phyloP scores from a whole-genome alignment of 1,139 yeast genomes.

The Lodderomyces orthopsilosis region DNA sequence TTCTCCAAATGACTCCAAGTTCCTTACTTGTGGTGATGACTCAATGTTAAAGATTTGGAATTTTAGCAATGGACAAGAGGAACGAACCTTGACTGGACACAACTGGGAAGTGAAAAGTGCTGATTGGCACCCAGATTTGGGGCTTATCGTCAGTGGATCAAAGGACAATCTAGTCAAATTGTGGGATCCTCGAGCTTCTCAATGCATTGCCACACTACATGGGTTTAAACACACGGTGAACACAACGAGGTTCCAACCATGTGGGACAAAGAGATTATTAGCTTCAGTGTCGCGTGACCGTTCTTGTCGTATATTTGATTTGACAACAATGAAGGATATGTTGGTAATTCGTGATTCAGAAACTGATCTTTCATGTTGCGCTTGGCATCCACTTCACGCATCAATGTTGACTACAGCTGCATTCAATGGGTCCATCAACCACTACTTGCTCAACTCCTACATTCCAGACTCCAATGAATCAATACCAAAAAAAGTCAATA shows the following conservation, averaged over 20 bases:
- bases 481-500: conserved; percentile 10
- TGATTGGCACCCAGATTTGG: conserved; percentile 93
- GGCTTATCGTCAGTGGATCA: conserved; percentile 82
- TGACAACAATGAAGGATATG: conserved; percentile 78
- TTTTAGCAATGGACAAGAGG: conserved; percentile 86
- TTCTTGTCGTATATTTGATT: conserved; percentile 82
- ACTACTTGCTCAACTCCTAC: conserved; percentile 64
- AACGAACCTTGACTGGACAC: conserved; percentile 79
- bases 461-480: conserved; percentile 27
- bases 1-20: conserved; percentile 86
- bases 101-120: conserved; percentile 98
- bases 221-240: conserved; percentile 94
- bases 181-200: conserved; percentile 90
- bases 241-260: conserved; percentile 76
- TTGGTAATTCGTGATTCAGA: conserved; percentile 75
- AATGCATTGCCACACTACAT: conserved; percentile 75
- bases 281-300: conserved; percentile 90
- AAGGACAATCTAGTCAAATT: conserved; percentile 89
- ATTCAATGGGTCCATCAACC: conserved; percentile 82
- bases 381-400: conserved; percentile 93
- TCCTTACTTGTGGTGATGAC: conserved; percentile 91
- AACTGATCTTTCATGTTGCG: conserved; percentile 77
- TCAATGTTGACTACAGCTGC: conserved; percentile 81
- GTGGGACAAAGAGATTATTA: conserved; percentile 62
- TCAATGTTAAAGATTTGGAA: conserved; percentile 90